Base-by-base conservation (phyloP, 179 eudicot species). In the Silene coronaria region DNA sequence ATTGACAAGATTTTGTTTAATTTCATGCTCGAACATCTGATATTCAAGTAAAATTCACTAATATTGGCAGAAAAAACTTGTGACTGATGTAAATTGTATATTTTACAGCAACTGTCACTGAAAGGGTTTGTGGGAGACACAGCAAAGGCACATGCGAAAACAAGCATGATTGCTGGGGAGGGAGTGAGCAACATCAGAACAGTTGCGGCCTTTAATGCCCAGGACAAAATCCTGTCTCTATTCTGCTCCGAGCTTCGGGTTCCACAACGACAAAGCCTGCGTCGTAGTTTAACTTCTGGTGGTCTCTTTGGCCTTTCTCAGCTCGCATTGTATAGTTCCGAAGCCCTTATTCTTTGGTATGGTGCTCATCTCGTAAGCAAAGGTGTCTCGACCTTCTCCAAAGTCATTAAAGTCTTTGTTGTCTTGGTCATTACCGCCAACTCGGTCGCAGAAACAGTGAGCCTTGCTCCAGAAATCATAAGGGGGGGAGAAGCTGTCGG, bases 51-150 rank as follows among this genome's bases (percentile, higher is more conserved):
- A 2, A 32, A 17, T 10, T 63, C 67, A 12, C 22, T 66, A 62
- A 26, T 27, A 62, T 62, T 57, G 5, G 22, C 57, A 14, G 22
- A 42, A 27, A 2, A 53, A 14, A 17, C 14, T 17, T 53, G 66
- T 6, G 63, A 71, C 57, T 48, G 26, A 72, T 48, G 32, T 71
- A 8, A 58, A 71, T 46, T 62, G 59, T 34, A 16, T 21, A 53
- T 64, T 53, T 3, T 71, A 75, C 93, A 95, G 99, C 99, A 95
- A 95, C 96, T 95, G 16, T 91, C 99, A 14, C 84, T 96, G 61
- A 96, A 96, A 88, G 99, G 99, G 6, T 96, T 96, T 59, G 99
- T 98, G 0, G 99, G 99, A 74, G 99, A 96, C 88, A 96, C 99
- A 12, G 99, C 99, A 21, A 96, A 96, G 82, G 99, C 97, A 0